phyloP scores from a whole-genome alignment of 2,329 filamentous ascomycete species.

The Penicillium sp. region DNA sequence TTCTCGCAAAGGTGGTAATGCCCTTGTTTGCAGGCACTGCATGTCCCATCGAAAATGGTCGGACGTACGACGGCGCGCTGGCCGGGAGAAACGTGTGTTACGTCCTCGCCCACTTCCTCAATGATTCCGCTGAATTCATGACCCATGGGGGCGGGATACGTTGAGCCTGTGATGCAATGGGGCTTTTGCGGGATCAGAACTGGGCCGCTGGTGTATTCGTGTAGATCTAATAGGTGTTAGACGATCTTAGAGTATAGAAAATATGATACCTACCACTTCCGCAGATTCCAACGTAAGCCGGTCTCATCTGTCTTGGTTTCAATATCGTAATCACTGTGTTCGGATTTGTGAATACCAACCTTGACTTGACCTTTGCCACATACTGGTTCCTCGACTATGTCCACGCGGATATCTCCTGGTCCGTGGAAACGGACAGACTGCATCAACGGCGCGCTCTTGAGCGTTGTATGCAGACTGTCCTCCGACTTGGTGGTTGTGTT shows the following conservation, averaged over 20 bases:
- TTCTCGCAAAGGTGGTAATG: conserved; percentile 56
- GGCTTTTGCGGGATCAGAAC: conserved; percentile 48
- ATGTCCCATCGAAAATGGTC: conserved; percentile 54
- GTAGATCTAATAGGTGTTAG: conserved; percentile 35
- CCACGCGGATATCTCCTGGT: conserved; percentile 28
- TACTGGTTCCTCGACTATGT: conserved; percentile 25
- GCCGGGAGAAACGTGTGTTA: conserved; percentile 47
- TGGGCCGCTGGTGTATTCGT: conserved; percentile 48
- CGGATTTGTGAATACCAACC: conserved; percentile 10
- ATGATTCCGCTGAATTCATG: conserved; percentile 61
- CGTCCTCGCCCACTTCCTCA: conserved; percentile 51
- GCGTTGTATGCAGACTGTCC: conserved; percentile 7
- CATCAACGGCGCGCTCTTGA: conserved; percentile 19
- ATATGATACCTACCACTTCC: conserved; percentile 15
- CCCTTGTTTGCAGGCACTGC: conserved; percentile 50
- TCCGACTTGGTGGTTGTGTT: conserved; percentile 3
- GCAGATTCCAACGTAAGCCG: conserved; percentile 28
- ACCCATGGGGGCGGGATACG: conserved; percentile 56
- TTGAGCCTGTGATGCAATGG: conserved; percentile 54
- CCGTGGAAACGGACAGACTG: conserved; percentile 31
- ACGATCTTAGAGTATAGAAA: not conserved
- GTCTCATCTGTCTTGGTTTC: conserved; percentile 13
- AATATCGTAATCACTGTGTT: conserved; percentile 5
- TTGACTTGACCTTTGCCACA: conserved; percentile 50
- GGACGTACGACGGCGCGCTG: conserved; percentile 58